phyloP scores from a whole-genome alignment of 2,329 filamentous ascomycete species.

The Sclerotinia trifoliorum region DNA sequence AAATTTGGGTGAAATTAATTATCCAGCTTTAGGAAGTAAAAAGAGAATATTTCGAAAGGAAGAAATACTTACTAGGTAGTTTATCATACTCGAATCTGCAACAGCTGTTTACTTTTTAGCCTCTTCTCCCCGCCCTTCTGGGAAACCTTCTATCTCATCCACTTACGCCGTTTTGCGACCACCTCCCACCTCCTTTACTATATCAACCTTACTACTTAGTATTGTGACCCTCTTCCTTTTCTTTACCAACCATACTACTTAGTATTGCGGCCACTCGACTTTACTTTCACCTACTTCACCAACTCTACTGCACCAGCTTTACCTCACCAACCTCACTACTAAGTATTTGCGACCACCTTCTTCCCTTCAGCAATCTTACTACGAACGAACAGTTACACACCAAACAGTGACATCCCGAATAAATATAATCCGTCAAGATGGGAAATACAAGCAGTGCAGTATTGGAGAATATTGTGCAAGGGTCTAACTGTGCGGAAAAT shows the following conservation, averaged over 20 bases:
- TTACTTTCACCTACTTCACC: background rate
- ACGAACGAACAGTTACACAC: slow-evolving; percentile 8
- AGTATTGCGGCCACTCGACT: background rate
- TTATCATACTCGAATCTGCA: background rate
- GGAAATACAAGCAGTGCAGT: slow-evolving; percentile 71
- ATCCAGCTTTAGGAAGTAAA: background rate
- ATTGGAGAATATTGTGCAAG: slow-evolving; percentile 93
- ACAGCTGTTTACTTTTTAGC: background rate
- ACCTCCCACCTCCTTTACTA: background rate
- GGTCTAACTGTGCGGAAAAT: slow-evolving; percentile 77
- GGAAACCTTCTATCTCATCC: slow-evolving; percentile 14
- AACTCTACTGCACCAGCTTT: background rate
- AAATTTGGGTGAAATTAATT: background rate
- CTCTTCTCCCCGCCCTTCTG: slow-evolving; percentile 10
- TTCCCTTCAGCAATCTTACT: slow-evolving; percentile 1
- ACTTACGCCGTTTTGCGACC: background rate
- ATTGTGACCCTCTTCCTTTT: slow-evolving; percentile 6
- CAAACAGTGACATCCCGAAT: slow-evolving; percentile 24
- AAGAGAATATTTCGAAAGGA: background rate
- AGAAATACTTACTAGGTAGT: background rate
- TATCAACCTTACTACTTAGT: slow-evolving; percentile 12
- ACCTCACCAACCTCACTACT: slow-evolving; percentile 4
- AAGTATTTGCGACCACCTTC: background rate
- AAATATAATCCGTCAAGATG: slow-evolving; percentile 46
- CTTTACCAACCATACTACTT: slow-evolving; percentile 7